A percentile compares a stretch with the other conserved stretches of the same genome.
phyloP scores from a whole-genome alignment of 768 basidiomycete species.

The Rhizopogon roseolus region DNA sequence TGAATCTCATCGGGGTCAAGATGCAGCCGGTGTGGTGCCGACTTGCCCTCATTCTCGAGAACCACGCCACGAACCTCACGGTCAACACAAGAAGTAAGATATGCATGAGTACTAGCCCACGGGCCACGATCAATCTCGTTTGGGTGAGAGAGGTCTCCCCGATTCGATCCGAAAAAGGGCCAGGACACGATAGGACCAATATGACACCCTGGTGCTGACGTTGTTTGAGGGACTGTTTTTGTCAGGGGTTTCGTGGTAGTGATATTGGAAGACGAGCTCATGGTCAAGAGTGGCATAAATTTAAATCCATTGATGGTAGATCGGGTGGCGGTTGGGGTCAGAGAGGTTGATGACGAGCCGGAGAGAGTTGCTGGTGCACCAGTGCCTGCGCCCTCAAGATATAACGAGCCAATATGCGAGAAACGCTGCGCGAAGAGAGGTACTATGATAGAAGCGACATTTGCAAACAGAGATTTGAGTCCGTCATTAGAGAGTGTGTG shows the following conservation, averaged over 20 bases:
- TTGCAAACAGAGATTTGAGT: conserved; percentile 60
- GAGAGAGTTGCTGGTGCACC: conserved; percentile 11
- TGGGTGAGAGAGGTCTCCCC: conserved; percentile 67
- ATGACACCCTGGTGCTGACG: conserved; percentile 34
- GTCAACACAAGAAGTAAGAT: conserved; percentile 59
- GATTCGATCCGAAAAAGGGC: conserved; percentile 85
- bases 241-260: background rate
- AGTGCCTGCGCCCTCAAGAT: conserved; percentile 35
- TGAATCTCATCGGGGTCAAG: conserved; percentile 77
- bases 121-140: conserved; percentile 77
- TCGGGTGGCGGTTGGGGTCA: conserved; percentile 23
- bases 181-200: conserved; percentile 84
- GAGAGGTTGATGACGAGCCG: conserved; percentile 16
- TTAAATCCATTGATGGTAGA: conserved; percentile 14
- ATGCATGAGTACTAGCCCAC: conserved; percentile 56
- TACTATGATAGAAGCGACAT: conserved; percentile 63
- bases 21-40: conserved; percentile 72
- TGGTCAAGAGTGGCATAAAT: conserved; percentile 12
- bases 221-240: conserved; percentile 7
- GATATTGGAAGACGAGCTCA: conserved; percentile 3
- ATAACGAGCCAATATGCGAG: conserved; percentile 69
- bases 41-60: conserved; percentile 72
- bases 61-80: conserved; percentile 75
- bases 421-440: conserved; percentile 78
- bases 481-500: conserved; percentile 64